Evolutionary conservation across 176 grass and related monocot genomes (phyloP).

Genomic region (Alopecurus myosuroides): DNA sequence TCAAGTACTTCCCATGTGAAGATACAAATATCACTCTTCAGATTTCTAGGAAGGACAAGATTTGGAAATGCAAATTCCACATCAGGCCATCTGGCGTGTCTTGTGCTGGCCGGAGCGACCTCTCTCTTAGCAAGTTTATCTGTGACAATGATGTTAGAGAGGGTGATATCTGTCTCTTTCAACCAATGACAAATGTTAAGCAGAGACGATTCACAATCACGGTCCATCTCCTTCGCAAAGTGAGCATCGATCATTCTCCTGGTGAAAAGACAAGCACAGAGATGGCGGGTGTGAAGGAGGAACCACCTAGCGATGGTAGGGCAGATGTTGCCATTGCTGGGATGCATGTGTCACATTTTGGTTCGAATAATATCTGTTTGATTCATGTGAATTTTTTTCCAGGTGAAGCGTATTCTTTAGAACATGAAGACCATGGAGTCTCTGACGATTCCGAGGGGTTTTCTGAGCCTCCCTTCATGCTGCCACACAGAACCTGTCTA

Average conservation of each 20-base stretch:
- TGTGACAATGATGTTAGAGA: conserved; percentile 33
- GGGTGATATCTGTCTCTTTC: conserved; percentile 36
- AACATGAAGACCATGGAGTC: background rate
- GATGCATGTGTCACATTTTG: background rate
- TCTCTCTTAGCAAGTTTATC: conserved; percentile 19
- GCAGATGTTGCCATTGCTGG: background rate
- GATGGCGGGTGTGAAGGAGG: background rate
- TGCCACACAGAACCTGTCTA: background rate
- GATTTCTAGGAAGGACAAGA: conserved; percentile 14
- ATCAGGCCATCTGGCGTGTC: background rate
- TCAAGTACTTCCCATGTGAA: background rate
- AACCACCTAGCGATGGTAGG: conserved; percentile 22
- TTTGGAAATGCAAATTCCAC: conserved; percentile 30
- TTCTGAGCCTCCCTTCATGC: background rate
- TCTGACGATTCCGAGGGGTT: background rate
- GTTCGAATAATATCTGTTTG: background rate
- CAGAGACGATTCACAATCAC: conserved; percentile 13
- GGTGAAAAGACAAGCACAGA: background rate
- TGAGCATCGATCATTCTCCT: background rate
- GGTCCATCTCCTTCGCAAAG: conserved; percentile 20
- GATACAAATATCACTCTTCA: conserved; percentile 16
- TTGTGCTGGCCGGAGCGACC: background rate
- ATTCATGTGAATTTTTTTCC: background rate
- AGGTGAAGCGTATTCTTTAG: background rate
- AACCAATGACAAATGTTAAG: background rate